These are phyloP conservation scores for Fusarium fujikuroi DNA, from an alignment of 2,329 filamentous ascomycete species.

Conservation along the genomic window DNA sequence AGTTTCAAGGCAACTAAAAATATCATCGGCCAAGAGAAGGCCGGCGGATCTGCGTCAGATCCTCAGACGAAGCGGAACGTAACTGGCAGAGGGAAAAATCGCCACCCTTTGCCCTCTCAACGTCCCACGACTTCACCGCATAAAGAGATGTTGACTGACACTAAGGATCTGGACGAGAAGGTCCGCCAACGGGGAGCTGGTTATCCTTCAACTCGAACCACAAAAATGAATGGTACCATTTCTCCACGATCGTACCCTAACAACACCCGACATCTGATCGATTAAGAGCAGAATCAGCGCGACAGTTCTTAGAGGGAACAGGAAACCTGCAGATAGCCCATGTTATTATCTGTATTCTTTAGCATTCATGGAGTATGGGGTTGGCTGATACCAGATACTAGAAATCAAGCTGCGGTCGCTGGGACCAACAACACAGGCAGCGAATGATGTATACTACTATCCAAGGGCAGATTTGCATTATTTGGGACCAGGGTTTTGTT, in stretches of 20 bases:
- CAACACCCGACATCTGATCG: conserved; percentile 54
- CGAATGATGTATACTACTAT: conserved; percentile 21
- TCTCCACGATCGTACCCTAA: conserved; percentile 56
- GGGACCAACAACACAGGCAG: conserved; percentile 9
- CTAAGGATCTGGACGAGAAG: neutral
- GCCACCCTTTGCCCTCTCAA: conserved; percentile 38
- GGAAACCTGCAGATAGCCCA: conserved; percentile 3
- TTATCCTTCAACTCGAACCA: conserved; percentile 36
- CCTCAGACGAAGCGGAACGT: conserved; percentile 3
- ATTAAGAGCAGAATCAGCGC: conserved; percentile 29
- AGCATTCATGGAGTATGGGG: conserved; percentile 31
- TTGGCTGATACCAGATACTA: conserved; percentile 23
- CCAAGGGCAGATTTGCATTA: conserved; percentile 4
- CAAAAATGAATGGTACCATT: conserved; percentile 50
- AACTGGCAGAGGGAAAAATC: neutral
- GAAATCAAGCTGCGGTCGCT: conserved; percentile 12
- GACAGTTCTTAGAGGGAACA: neutral
- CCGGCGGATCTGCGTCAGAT: conserved; percentile 28
- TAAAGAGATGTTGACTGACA: neutral
- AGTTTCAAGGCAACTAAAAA: conserved; percentile 42
- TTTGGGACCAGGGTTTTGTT: conserved; percentile 7
- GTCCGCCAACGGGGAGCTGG: neutral
- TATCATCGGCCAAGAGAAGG: conserved; percentile 20
- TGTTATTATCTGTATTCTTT: conserved; percentile 23
- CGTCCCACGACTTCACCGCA: conserved; percentile 27